Percentiles rank a stretch among this genome's conserved stretches.
Evolutionary conservation across 768 basidiomycete genomes (phyloP).

Genomic region (Dendrothele bispora): DNA sequence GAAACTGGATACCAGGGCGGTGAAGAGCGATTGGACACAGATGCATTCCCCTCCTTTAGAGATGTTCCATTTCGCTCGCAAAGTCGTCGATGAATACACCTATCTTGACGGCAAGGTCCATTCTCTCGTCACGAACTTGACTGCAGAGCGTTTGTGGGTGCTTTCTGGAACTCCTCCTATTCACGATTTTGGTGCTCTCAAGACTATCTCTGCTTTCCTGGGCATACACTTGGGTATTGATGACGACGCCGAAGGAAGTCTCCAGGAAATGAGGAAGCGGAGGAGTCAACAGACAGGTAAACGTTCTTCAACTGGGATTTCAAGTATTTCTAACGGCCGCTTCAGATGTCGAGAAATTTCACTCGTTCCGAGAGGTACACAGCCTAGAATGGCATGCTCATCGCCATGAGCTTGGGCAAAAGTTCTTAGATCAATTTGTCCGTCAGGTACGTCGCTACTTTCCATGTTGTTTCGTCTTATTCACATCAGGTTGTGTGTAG

Average conservation of each 20-base stretch:
- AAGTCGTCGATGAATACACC: slow-evolving; percentile 93
- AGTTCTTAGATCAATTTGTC: slow-evolving; percentile 78
- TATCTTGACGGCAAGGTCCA: slow-evolving; percentile 83
- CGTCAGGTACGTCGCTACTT: slow-evolving; percentile 60
- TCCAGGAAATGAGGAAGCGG: slow-evolving; percentile 76
- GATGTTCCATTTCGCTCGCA: slow-evolving; percentile 88
- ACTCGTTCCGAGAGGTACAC: slow-evolving; percentile 94
- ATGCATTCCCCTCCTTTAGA: slow-evolving; percentile 86
- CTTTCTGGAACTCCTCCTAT: slow-evolving; percentile 96
- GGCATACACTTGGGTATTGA: slow-evolving; percentile 90
- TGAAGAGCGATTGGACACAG: slow-evolving; percentile 71
- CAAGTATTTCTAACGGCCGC: no score
- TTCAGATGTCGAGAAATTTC: slow-evolving; percentile 86
- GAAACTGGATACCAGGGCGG: slow-evolving; percentile 63
- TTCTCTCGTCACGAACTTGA: slow-evolving; percentile 72
- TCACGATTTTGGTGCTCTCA: slow-evolving; percentile 85
- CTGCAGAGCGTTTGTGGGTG: slow-evolving; percentile 86
- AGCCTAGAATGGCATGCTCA: slow-evolving; percentile 91
- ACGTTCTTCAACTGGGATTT: no score
- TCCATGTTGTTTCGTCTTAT: slow-evolving; percentile 3
- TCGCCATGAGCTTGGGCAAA: slow-evolving; percentile 79
- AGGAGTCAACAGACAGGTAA: slow-evolving; percentile 81
- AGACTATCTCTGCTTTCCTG: slow-evolving; percentile 88
- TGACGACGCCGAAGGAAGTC: slow-evolving; percentile 81
- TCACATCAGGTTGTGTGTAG: slow-evolving; percentile 34